A percentile compares a stretch with the other conserved stretches of the same genome.
Evolutionary conservation across 208 protist genomes (phyloP).

Genomic region (Strigomonas culicis): DNA sequence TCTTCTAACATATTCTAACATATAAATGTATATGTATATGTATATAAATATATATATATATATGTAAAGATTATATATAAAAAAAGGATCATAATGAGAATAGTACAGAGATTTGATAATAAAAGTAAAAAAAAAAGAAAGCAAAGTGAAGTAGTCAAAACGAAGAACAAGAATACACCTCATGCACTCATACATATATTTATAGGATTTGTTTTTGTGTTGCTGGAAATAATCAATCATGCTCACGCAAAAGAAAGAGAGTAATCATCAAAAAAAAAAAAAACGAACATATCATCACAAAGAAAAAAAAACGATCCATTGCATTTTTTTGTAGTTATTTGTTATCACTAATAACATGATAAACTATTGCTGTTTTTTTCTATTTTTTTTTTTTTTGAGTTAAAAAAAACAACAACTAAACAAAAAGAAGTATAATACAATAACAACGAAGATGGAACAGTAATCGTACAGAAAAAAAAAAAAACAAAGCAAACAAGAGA

Average conservation of each 20-base stretch:
- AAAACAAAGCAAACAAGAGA: constrained; percentile 4
- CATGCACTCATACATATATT: too few relatives aligned
- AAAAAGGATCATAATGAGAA: constrained; percentile 2
- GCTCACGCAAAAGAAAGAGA: background rate
- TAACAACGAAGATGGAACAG: background rate
- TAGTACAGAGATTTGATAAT: constrained; percentile 10
- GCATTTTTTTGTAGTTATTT: too few relatives aligned
- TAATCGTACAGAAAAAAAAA: constrained; percentile 5
- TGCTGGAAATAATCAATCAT: background rate
- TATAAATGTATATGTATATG: background rate
- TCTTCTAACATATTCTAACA: too few relatives aligned
- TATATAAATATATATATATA: background rate
- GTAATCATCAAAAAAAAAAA: too few relatives aligned
- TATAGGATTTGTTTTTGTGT: background rate
- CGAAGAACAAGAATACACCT: too few relatives aligned
- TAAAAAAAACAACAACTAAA: constrained; percentile 5
- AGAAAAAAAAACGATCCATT: too few relatives aligned
- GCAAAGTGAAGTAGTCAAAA: too few relatives aligned
- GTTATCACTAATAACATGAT: background rate
- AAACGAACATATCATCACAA: too few relatives aligned
- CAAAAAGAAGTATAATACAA: constrained; percentile 8
- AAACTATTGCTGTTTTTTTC: background rate
- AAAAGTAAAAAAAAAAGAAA: constrained; percentile 10
- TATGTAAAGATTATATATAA: background rate
- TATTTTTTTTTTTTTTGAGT: background rate